A percentile compares a stretch with the other conserved stretches of the same genome.
Evolutionary conservation across 23 red algal genomes (phyloP).

Genomic region (Pyropia yezoensis): DNA sequence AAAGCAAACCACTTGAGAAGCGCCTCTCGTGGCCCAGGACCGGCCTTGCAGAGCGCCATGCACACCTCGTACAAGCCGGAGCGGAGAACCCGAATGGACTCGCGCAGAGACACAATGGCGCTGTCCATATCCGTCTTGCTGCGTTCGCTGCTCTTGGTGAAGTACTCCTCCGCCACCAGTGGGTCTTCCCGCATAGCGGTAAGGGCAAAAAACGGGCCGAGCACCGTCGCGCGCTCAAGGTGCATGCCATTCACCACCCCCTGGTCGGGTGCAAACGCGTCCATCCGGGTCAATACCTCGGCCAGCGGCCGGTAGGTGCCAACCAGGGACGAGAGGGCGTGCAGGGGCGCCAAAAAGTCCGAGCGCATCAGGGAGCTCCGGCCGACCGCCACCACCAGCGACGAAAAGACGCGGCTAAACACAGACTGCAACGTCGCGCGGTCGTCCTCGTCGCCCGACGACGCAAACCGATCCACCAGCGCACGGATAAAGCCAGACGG

Average conservation of each 20-base stretch:
- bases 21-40: slow-evolving; percentile 40
- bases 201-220: slow-evolving; percentile 69
- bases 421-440: slow-evolving; percentile 29
- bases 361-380: slow-evolving; percentile 21
- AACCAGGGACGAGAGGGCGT: slow-evolving; percentile 32
- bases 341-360: slow-evolving; percentile 30
- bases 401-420: slow-evolving; percentile 17
- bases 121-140: slow-evolving; percentile 28
- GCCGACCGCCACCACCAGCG: slow-evolving; percentile 1
- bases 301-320: slow-evolving; percentile 27
- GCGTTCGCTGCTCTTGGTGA: slow-evolving; percentile 49
- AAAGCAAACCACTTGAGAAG: slow-evolving; percentile 73
- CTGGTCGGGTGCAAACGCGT: slow-evolving; percentile 10
- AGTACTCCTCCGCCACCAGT: slow-evolving; percentile 41
- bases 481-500: slow-evolving; percentile 39
- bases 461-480: slow-evolving; percentile 16
- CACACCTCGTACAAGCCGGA: slow-evolving; percentile 50
- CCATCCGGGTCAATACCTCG: slow-evolving; percentile 19
- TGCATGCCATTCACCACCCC: slow-evolving; percentile 3
- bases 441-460: slow-evolving; percentile 23
- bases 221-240: slow-evolving; percentile 6
- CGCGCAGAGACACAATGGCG: slow-evolving; percentile 49
- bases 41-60: slow-evolving; percentile 57
- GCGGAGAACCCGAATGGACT: slow-evolving; percentile 52
- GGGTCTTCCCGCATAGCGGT: slow-evolving; percentile 80